Conservation (phyloP, 192 early-diverging fungal species). For the Coemansia sp. region DNA sequence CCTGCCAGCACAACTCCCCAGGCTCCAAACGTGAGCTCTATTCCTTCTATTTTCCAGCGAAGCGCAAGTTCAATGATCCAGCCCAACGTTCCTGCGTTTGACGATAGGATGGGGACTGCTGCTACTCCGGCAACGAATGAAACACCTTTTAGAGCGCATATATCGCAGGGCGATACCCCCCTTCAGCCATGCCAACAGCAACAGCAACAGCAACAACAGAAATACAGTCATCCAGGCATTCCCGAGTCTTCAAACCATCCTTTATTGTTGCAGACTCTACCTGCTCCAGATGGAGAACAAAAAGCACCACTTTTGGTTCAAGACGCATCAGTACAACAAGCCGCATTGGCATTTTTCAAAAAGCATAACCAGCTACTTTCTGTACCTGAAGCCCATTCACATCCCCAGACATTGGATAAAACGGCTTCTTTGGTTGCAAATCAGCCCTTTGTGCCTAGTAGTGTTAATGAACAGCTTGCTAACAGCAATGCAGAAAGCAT, state of each 20-base stretch:
- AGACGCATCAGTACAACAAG: background rate
- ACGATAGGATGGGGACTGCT: background rate
- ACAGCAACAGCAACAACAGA: conserved; percentile 8
- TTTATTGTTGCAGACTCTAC: background rate
- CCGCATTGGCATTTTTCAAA: conserved; percentile 8
- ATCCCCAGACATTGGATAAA: background rate
- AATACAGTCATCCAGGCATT: background rate
- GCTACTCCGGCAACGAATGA: background rate
- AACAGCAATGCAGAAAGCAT: background rate
- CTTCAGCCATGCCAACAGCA: conserved; percentile 22
- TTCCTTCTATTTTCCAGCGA: background rate
- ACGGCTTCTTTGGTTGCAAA: background rate
- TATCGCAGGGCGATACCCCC: background rate
- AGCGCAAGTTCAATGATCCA: background rate
- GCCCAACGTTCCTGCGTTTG: background rate
- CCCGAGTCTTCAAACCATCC: background rate
- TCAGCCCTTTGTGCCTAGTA: background rate
- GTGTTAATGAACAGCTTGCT: background rate
- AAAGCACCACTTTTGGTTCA: background rate
- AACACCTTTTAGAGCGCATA: background rate
- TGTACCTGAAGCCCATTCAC: background rate
- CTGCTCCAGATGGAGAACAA: background rate
- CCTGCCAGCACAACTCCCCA: background rate
- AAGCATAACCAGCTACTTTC: conserved; percentile 6
- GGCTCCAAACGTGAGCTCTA: background rate